These are phyloP conservation scores for Lactarius sp. DNA, from an alignment of 768 basidiomycete species.

Conservation along the genomic window DNA sequence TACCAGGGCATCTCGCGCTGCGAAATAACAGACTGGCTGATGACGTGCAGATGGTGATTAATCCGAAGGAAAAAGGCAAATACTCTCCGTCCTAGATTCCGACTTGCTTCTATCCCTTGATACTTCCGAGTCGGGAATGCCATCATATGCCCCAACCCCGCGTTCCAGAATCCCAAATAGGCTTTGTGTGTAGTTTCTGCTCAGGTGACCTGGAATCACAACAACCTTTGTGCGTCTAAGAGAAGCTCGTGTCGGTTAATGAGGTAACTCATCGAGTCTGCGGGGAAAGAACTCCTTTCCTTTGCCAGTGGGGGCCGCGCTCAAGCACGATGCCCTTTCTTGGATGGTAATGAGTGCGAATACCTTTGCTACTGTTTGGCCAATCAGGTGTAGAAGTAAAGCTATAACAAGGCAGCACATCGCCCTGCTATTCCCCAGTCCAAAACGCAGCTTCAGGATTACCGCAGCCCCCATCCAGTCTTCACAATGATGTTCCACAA, in stretches of 20 bases:
- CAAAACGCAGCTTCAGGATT: neutral
- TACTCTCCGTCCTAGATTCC: neutral
- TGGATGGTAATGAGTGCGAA: neutral
- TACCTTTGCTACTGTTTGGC: neutral
- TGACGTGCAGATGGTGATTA: neutral
- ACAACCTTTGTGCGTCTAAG: neutral
- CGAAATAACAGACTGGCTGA: neutral
- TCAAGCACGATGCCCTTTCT: neutral
- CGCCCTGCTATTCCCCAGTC: neutral
- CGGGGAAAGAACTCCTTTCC: neutral
- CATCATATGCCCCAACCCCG: neutral
- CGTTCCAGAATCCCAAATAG: neutral
- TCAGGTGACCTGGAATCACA: neutral
- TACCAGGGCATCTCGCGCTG: neutral
- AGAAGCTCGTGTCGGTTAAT: neutral
- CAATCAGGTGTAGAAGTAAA: neutral
- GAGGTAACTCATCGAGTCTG: neutral
- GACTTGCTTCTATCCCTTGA: neutral
- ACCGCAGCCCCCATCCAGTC: neutral
- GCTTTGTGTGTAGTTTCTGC: neutral
- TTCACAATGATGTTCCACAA: slow-evolving; percentile 3
- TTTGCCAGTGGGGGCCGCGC: neutral
- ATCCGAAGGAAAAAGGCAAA: neutral
- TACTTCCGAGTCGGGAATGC: neutral
- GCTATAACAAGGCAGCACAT: neutral